phyloP scores from a whole-genome alignment of 441 rosid species.

The Biscutella laevigata region DNA sequence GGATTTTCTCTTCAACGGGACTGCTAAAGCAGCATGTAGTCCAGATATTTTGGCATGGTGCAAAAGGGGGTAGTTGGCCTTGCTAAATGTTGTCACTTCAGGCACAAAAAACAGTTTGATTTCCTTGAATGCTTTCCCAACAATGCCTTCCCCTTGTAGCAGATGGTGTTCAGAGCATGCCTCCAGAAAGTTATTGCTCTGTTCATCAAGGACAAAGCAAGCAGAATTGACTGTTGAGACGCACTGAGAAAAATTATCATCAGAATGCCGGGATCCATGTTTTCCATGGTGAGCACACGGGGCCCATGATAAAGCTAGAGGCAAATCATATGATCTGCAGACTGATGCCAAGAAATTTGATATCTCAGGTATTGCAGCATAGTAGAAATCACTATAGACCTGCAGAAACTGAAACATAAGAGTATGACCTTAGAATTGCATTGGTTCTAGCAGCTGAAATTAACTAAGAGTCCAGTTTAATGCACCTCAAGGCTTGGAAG shows the following conservation, averaged over 20 bases:
- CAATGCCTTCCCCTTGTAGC: slow-evolving; percentile 64
- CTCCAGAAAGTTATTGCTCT: slow-evolving; percentile 38
- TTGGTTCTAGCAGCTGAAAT: too few relatives aligned
- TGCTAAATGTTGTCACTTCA: slow-evolving; percentile 47
- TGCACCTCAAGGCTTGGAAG: slow-evolving; percentile 50
- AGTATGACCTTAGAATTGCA: background rate
- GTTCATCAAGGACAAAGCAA: slow-evolving; percentile 50
- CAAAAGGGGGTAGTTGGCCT: slow-evolving; percentile 61
- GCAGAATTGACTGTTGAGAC: slow-evolving; percentile 71
- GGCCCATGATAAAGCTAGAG: slow-evolving; percentile 86
- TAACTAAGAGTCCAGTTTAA: background rate
- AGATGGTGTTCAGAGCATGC: slow-evolving; percentile 82
- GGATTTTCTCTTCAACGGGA: slow-evolving; percentile 41
- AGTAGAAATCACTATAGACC: slow-evolving; percentile 43
- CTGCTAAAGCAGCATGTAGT: slow-evolving; percentile 56
- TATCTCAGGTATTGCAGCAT: slow-evolving; percentile 53
- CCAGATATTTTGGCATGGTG: slow-evolving; percentile 77
- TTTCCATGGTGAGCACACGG: slow-evolving; percentile 56
- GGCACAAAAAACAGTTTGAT: slow-evolving; percentile 49
- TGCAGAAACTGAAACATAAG: slow-evolving; percentile 31
- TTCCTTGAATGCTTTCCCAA: slow-evolving; percentile 53
- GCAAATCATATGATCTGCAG: slow-evolving; percentile 49
- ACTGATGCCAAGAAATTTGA: slow-evolving; percentile 44
- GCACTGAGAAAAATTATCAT: slow-evolving; percentile 47
- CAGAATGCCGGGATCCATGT: slow-evolving; percentile 63